These are phyloP conservation scores for Yamagishiella unicocca DNA, from an alignment of 139 green algal species.

Conservation along the genomic window DNA sequence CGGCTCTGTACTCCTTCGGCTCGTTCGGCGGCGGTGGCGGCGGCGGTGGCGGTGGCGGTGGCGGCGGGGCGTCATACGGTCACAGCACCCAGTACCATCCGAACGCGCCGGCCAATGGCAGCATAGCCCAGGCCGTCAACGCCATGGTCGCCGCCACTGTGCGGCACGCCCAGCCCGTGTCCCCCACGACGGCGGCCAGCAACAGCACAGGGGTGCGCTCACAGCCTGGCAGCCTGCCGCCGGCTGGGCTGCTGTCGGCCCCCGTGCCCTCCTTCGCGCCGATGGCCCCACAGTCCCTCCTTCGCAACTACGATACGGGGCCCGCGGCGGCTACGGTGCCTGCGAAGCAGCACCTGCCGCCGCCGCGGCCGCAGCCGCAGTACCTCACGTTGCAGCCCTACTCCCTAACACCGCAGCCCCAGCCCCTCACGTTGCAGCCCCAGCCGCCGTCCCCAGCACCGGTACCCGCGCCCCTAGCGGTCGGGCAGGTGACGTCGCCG, in stretches of 20 bases:
- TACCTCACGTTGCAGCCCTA: not conserved
- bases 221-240: not conserved
- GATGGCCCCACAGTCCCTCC: not conserved
- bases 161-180: not conserved
- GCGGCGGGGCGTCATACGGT: not conserved
- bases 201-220: not conserved
- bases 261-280: not conserved
- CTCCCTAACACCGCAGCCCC: not conserved
- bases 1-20: slow-evolving; percentile 21
- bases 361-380: not conserved
- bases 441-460: not conserved
- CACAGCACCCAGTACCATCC: not conserved
- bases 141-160: not conserved
- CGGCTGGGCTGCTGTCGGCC: not conserved
- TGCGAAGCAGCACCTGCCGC: not conserved
- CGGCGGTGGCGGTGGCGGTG: not conserved
- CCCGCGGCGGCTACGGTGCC: not conserved
- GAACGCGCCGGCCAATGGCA: slow-evolving; percentile 31
- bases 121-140: slow-evolving; percentile 5
- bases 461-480: not conserved
- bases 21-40: not conserved
- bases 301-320: slow-evolving; percentile 18
- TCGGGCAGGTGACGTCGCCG: not conserved
- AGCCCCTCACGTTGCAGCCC: not conserved
- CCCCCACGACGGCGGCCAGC: not conserved